Evolutionary conservation across 768 basidiomycete species (phyloP).

Genomic region (Kwoniella mangroviensis): DNA sequence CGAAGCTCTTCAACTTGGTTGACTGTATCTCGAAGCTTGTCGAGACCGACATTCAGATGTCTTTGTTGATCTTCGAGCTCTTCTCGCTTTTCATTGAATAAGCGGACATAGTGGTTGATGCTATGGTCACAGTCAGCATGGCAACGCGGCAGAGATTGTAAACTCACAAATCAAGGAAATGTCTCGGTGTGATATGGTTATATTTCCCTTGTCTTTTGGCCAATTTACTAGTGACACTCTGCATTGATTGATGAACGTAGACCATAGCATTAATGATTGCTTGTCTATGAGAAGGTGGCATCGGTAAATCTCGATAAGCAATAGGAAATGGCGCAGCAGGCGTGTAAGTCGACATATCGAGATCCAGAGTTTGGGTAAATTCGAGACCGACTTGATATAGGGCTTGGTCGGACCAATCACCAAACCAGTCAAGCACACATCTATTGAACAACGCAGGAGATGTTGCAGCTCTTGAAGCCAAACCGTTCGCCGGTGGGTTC

Average conservation of each 20-base stretch:
- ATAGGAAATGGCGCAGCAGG: slow-evolving; percentile 85
- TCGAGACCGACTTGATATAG: slow-evolving; percentile 98
- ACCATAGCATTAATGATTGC: slow-evolving; percentile 94
- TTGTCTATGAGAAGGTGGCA: slow-evolving; percentile 86
- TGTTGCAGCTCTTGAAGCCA: slow-evolving; percentile 93
- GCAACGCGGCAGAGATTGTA: not conserved
- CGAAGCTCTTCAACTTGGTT: slow-evolving; percentile 95
- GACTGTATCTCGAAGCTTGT: slow-evolving; percentile 94
- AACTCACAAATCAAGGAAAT: slow-evolving; percentile 97
- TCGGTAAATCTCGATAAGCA: slow-evolving; percentile 77
- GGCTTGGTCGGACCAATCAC: slow-evolving; percentile 98
- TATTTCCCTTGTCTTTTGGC: slow-evolving; percentile 92
- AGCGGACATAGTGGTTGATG: slow-evolving; percentile 93
- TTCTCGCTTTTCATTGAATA: slow-evolving; percentile 94
- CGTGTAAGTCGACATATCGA: slow-evolving; percentile 80
- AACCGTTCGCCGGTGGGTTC: slow-evolving; percentile 95
- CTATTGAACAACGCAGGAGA: slow-evolving; percentile 95
- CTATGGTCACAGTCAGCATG: slow-evolving; percentile 59
- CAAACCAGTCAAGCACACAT: slow-evolving; percentile 99
- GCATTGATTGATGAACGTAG: slow-evolving; percentile 84
- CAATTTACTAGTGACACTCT: slow-evolving; percentile 84
- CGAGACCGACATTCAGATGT: slow-evolving; percentile 95
- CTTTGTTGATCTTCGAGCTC: slow-evolving; percentile 98
- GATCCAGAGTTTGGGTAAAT: slow-evolving; percentile 90
- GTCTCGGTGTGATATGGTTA: slow-evolving; percentile 95